Conservation (phyloP, 768 basidiomycete genomes). For the Trametes sanguinea region DNA sequence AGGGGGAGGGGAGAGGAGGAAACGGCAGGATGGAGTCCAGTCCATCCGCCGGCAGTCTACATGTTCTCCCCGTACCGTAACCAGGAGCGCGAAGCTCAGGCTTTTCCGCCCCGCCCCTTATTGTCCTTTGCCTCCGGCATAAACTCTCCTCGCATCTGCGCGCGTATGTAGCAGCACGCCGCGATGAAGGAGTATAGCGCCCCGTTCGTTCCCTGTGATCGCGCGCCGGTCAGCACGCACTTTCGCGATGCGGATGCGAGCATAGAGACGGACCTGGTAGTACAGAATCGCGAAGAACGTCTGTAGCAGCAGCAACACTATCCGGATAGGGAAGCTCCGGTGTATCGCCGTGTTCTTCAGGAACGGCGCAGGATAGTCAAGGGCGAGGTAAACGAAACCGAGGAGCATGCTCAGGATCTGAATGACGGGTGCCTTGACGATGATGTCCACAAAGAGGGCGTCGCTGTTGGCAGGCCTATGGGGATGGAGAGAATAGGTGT, state of each 20-base stretch:
- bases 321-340: slow-evolving; percentile 63
- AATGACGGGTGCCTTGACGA: slow-evolving; percentile 76
- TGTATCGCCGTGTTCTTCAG: slow-evolving; percentile 58
- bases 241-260: background rate
- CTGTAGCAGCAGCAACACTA: slow-evolving; percentile 66
- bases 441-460: slow-evolving; percentile 67
- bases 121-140: slow-evolving; percentile 68
- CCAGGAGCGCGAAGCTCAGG: slow-evolving; percentile 41
- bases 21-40: slow-evolving; percentile 27
- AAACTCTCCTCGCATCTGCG: slow-evolving; percentile 65
- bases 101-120: slow-evolving; percentile 57
- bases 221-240: background rate
- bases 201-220: slow-evolving; percentile 74
- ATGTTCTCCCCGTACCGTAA: slow-evolving; percentile 25
- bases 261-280: slow-evolving; percentile 64
- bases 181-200: slow-evolving; percentile 81
- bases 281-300: slow-evolving; percentile 63
- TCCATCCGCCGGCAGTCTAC: slow-evolving; percentile 28
- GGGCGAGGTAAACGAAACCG: slow-evolving; percentile 55
- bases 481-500: background rate
- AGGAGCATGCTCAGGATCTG: slow-evolving; percentile 68
- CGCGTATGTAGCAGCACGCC: slow-evolving; percentile 63
- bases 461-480: slow-evolving; percentile 60
- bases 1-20: slow-evolving; percentile 14
- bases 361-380: slow-evolving; percentile 73